Evolutionary conservation across 495 filamentous ascomycete genomes (phyloP), one percentile per base, ranked within the genome.

Genomic region (Evernia prunastri): DNA sequence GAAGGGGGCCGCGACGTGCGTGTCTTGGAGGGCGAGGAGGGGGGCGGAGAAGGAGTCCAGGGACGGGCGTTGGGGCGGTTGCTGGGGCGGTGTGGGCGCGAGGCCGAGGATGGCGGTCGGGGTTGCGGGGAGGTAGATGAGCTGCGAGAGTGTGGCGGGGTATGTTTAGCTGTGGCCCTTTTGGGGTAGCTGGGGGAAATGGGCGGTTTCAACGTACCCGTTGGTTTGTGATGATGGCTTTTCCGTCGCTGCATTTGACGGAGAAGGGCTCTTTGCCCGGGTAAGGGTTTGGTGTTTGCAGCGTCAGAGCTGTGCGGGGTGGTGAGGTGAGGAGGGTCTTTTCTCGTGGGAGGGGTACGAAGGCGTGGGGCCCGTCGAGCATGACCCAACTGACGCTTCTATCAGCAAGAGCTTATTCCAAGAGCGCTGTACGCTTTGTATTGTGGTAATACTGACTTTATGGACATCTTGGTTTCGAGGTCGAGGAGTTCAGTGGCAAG

Each of bases 1-100:
- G 77, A 92, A 96, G 3, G 95, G 92, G 3, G 93, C 89, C 10
- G 88, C 84, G 60, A 97, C 90, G 70, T 91, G 90, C n/a, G 86
- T 88, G 74, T 98, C 93, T 75, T 86, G 84, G 49, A 96, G 81
- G 69, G 89, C 89, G 58, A 93, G 81, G 60, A 97, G 86, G 27
- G 94, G 94, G 0, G 87, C 84, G 31, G 91, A 90, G 77, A 98
- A 96, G 60, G 92, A 96, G 69, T 90, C 86, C 69, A 97, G 82
- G 35, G 82, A 33, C 7, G 27, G 15, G 1, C 29, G 51, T 31
- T 54, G 51, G 2, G 51, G 49, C 27, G 8, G 27, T 29, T 15
- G 47, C 5, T 51, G 45, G 4, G 18, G 49, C 4, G 29, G 15
- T 33, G 51, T 54, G 51, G 51, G 25, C 31, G 49, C 51, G 51